phyloP scores from a whole-genome alignment of 768 basidiomycete species.

The Terana coerulea region DNA sequence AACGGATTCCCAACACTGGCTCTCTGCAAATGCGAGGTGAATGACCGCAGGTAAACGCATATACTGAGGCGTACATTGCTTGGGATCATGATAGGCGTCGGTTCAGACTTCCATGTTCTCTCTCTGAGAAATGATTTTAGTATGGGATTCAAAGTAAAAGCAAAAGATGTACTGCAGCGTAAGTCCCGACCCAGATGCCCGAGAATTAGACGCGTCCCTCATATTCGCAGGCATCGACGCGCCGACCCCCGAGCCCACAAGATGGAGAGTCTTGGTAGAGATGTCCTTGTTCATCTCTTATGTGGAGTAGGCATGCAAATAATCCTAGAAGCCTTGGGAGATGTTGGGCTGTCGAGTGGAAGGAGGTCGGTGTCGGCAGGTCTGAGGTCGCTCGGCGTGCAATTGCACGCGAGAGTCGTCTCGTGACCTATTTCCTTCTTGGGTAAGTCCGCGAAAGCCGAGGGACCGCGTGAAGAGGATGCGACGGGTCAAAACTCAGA shows the following conservation, averaged over 20 bases:
- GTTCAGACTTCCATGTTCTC: background rate
- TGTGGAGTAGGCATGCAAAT: background rate
- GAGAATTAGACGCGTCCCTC: slow-evolving; percentile 5
- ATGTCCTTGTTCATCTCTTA: background rate
- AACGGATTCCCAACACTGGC: too few species aligned
- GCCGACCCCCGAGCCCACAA: background rate
- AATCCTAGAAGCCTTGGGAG: too few species aligned
- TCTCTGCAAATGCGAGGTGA: too few species aligned
- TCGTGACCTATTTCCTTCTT: too few species aligned
- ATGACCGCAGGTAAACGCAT: too few species aligned
- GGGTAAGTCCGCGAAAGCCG: too few species aligned
- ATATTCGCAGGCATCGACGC: background rate
- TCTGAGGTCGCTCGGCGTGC: too few species aligned
- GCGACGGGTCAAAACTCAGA: too few species aligned
- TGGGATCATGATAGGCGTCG: background rate
- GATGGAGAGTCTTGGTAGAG: background rate
- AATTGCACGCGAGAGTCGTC: too few species aligned
- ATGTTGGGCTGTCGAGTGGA: too few species aligned
- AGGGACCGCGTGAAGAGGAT: too few species aligned
- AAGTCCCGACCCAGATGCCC: background rate
- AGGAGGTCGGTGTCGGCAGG: too few species aligned
- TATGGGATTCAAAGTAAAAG: background rate
- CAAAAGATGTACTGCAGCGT: background rate
- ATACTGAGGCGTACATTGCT: slow-evolving; percentile 6
- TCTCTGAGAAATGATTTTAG: background rate